Evolutionary conservation across 257 asterid genomes (phyloP), one percentile per base, ranked within the genome.

Genomic region (Rauvolfia tetraphylla): DNA sequence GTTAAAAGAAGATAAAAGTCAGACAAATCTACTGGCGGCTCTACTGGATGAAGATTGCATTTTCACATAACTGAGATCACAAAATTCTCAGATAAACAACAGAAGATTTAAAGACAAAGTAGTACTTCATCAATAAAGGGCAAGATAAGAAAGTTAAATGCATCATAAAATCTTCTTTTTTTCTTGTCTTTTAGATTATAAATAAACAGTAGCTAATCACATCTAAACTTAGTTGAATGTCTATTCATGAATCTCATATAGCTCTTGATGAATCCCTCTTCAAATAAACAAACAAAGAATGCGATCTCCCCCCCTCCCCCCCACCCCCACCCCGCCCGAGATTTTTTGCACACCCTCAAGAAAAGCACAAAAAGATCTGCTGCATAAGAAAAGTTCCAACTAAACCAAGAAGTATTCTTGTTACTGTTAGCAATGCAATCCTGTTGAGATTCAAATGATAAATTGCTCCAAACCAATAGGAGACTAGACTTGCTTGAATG

Each of bases 1-100:
- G 65, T 73, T 69, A 76, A 54, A 54, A 71, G 74, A 15, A 59
- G 31, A 29, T 66, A 11, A 71, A 5, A 58, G 67, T 5, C 14
- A 67, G 12, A 53, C 12, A 12, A 25, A 72, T 18, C 22, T 77
- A 10, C 20, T 41, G 5, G 17, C 15, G 38, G 29, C 57, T 27
- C 17, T 39, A 46, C 46, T 42, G 44, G 53, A 58, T 20, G 12
- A 39, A 77, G 31, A 51, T 49, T 10, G 25, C 42, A 22, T 38
- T 17, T 66, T 36, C 71, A 29, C 63, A 46, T 10, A 63, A n/a
- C 8, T 14, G 42, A 29, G 49, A 62, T 33, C 48, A 33, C 13
- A 48, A 31, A 33, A 13, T 29, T 41, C 61, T 33, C 51, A 12
- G 63, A 29, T 33, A 4, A 18, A 62, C 10, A 48, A 23, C 61